Evolutionary conservation across 345 rosid species (phyloP), one percentile per base, ranked within the genome.

Genomic region (Brassica cretica): DNA sequence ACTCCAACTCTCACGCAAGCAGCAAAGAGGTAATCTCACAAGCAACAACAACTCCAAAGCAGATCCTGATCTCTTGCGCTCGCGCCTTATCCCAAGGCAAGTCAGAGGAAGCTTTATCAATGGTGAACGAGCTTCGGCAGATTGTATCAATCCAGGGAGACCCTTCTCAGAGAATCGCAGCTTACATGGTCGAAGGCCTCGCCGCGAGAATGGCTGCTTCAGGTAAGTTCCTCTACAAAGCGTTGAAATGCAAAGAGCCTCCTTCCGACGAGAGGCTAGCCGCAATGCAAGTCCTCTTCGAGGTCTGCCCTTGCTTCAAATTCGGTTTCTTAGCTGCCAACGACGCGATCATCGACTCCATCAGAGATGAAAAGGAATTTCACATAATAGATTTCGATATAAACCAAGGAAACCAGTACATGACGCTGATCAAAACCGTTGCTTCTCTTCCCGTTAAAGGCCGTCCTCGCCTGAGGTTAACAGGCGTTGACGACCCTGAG

Each of bases 101-200:
- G 73, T 41, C 82, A 16, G 83, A 84, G 37, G 92, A 82, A 81
- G 97, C 99, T 18, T 80, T 86, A 21, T 62, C 86, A 27, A 85
- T 89, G 73, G 88, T 95, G 58, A 86, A 88, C 63, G 89, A 90
- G 55, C 92, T 95, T 25, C 89, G 97, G 8, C 91, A 85, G 72
- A 73, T 81, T 61, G 99, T 93, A 37, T 95, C 98, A 2, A 85
- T 95, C 73, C 99, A 93, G 75, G 99, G 99, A 73, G 98, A 93
- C 29, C 99, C 99, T 33, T 82, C 94, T 33, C 90, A 89, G 84
- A 89, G 99, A 80, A 90, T 91, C 3, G 98, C 99, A 1, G 99
- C 99, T 49, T 95, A 95, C 88, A 93, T 93, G 98, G 92, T 91
- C 4, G 99, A 95, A 88, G 98, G 99, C 64, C 88, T 95, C 73